phyloP scores from a whole-genome alignment of 192 early-diverging fungal genomes.

The Entomortierella lignicola region DNA sequence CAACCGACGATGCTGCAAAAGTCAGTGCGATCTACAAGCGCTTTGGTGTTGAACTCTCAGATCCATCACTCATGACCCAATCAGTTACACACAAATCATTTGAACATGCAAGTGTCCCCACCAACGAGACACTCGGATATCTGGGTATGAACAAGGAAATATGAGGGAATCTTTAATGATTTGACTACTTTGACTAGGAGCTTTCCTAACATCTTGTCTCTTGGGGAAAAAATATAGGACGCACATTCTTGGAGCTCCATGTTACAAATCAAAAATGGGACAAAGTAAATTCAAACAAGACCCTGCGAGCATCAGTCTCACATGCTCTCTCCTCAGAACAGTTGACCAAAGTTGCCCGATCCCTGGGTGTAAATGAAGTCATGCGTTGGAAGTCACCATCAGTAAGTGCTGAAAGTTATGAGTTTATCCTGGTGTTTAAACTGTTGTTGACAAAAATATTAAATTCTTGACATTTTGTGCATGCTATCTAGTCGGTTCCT shows the following conservation, averaged over 20 bases:
- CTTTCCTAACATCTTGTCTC: too few relatives aligned
- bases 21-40: conserved; percentile 36
- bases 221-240: too few relatives aligned
- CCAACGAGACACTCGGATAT: conserved; percentile 56
- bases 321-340: conserved; percentile 24
- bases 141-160: conserved; percentile 27
- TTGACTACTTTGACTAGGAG: not conserved
- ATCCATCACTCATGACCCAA: conserved; percentile 56
- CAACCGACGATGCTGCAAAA: conserved; percentile 23
- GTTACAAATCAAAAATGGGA: conserved; percentile 43
- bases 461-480: too few relatives aligned
- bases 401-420: too few relatives aligned
- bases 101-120: conserved; percentile 56
- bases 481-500: conserved; percentile 2
- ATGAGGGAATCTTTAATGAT: too few relatives aligned
- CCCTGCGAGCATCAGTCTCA: conserved; percentile 35
- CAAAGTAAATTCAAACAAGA: conserved; percentile 49
- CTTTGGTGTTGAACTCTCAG: conserved; percentile 47
- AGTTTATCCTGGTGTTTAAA: too few relatives aligned
- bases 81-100: conserved; percentile 64
- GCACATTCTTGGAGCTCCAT: conserved; percentile 51
- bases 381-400: conserved; percentile 52
- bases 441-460: too few relatives aligned
- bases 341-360: conserved; percentile 43
- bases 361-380: conserved; percentile 44